Base-by-base conservation (phyloP, 352 stramenopile species). In the Phytophthora tentaculata region DNA sequence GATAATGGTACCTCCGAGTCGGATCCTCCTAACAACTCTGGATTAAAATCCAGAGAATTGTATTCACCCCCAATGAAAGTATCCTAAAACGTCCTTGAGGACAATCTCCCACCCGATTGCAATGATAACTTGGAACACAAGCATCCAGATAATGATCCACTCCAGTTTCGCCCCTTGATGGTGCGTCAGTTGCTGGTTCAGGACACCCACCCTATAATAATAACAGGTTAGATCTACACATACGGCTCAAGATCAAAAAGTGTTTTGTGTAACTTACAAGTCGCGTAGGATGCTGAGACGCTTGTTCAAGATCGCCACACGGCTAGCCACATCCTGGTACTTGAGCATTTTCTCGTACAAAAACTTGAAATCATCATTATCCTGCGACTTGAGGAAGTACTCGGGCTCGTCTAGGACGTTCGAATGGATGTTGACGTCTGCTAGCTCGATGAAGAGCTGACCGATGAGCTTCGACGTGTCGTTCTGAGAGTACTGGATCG, bases 111-210 rank as follows among this genome's bases (percentile, higher is more conserved):
- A 95, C 49, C 74, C 81, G 4, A 95, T 75, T 14, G 89, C 81
- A 48, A 98, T 89, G 29, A 97, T 64, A 23, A 98, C 76, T 76
- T 97, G 90, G 23, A 80, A 85, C 47, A 97, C 77, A 50, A 98
- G 84, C 52, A 98, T 87, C 88, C 90, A 97, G 63, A 98, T 98
- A 60, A 98, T 88, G 76, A 97, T 98, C 90, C 88, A 97, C 77
- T 98, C 93, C 24, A 98, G 90, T 57, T 94, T 94, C 16, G 83
- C 80, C n/a, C 84, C 83, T 73, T 98, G 89, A 51, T 95, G 72
- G 24, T 91, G 88, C 45, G 84, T 88, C 50, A 97, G 69, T 68
- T 98, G 91, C 47, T 94, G 91, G 58, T 93, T 94, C 53, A 98
- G 69, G 24, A 98, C 90, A 57, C 97, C 83, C 54, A 98, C 86